These are phyloP conservation scores for Claviceps sorghi DNA, from an alignment of 2,329 filamentous ascomycete species.

Conservation along the genomic window DNA sequence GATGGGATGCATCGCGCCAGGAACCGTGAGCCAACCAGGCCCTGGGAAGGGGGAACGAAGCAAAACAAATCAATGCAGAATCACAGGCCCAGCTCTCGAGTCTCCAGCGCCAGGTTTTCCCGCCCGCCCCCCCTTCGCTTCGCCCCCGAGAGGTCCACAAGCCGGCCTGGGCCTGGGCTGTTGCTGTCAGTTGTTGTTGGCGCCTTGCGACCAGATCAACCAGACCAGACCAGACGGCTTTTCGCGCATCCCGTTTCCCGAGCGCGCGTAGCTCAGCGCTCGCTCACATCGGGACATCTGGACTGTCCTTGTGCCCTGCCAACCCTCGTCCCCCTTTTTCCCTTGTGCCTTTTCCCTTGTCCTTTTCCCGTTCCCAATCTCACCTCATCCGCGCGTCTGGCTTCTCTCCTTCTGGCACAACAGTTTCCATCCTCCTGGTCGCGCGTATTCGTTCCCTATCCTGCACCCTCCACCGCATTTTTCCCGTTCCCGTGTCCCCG, in stretches of 20 bases:
- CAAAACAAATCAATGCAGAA: no score
- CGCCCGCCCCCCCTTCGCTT: no score
- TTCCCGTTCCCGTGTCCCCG: neutral
- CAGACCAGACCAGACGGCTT: neutral
- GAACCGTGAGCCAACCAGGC: neutral
- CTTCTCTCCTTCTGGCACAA: neutral
- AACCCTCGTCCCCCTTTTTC: neutral
- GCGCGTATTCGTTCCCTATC: no score
- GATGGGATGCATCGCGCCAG: neutral
- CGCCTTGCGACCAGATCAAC: no score
- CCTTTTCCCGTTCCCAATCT: neutral
- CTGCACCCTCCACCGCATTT: neutral
- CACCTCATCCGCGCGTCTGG: neutral
- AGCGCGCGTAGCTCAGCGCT: neutral
- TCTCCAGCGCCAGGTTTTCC: no score
- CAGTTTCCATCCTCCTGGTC: neutral
- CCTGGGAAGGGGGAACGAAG: no score
- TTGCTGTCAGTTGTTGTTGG: no score
- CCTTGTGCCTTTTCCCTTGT: constrained; percentile 4
- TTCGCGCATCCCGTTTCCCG: neutral
- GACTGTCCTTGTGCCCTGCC: constrained; percentile 6
- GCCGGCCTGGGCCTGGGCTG: no score
- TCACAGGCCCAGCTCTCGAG: no score
- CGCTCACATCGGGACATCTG: no score
- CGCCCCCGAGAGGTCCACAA: no score